Percentiles rank a stretch among this genome's conserved stretches.
Evolutionary conservation across 257 asterid genomes (phyloP).

Genomic region (Fraxinus anomala): DNA sequence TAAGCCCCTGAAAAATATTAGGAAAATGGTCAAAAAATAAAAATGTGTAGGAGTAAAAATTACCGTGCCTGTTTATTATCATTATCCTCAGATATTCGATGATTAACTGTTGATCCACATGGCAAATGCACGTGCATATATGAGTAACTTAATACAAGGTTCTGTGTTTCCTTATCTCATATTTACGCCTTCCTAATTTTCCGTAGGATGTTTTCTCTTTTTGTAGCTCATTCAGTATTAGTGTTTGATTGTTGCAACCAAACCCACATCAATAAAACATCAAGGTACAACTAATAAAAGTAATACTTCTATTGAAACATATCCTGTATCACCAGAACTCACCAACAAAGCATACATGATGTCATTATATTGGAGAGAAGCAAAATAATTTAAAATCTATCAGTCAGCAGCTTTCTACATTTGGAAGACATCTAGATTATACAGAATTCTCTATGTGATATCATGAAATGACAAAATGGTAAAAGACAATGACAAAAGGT

Average conservation of each 20-base stretch:
- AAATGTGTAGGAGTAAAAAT: slow-evolving; percentile 23
- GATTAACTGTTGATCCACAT: too few species aligned
- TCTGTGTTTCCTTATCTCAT: background rate
- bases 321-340: background rate
- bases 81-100: background rate
- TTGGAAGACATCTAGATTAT: background rate
- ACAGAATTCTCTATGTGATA: background rate
- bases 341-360: background rate
- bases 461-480: background rate
- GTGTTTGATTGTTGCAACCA: background rate
- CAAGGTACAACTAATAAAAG: background rate
- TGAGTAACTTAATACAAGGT: background rate
- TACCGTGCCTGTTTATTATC: background rate
- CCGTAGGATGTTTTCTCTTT: background rate
- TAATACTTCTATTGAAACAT: background rate
- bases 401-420: background rate
- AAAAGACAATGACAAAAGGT: background rate
- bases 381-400: background rate
- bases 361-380: background rate
- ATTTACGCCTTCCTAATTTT: background rate
- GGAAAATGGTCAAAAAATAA: background rate
- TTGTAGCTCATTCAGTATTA: background rate
- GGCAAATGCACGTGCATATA: background rate
- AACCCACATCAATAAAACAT: background rate
- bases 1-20: slow-evolving; percentile 53